A percentile compares a stretch with the other conserved stretches of the same genome.
These are phyloP conservation scores for Lachnellula subtilissima DNA, from an alignment of 2,329 filamentous ascomycete genomes.

Conservation along the genomic window DNA sequence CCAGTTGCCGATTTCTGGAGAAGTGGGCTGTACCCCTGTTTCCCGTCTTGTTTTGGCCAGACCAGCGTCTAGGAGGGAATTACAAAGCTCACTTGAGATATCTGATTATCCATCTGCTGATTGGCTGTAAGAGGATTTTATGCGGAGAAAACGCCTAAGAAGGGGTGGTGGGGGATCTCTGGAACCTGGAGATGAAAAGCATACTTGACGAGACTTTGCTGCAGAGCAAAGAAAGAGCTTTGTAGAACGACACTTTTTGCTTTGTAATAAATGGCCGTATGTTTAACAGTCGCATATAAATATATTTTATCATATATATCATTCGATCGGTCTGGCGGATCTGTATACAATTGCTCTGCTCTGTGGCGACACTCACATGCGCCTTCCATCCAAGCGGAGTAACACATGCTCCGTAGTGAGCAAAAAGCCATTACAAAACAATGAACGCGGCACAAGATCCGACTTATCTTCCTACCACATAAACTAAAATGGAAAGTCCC, in stretches of 20 bases:
- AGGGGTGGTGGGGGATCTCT: not conserved
- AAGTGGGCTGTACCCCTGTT: conserved; percentile 3
- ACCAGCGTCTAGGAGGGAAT: not conserved
- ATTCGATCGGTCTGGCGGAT: not conserved
- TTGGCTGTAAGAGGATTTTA: not conserved
- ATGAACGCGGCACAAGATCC: not conserved
- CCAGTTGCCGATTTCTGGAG: not conserved
- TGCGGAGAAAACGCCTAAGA: not conserved
- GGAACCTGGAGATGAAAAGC: not conserved
- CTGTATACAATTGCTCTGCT: not conserved
- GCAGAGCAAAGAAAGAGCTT: not conserved
- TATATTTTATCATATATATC: not conserved
- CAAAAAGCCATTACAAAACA: not conserved
- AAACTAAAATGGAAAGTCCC: not conserved
- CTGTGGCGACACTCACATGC: not conserved
- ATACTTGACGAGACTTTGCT: too few relatives aligned
- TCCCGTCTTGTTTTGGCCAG: not conserved
- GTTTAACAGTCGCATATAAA: not conserved
- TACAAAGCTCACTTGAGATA: not conserved
- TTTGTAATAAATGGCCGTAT: not conserved
- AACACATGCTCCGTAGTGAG: not conserved
- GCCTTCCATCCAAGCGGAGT: too few relatives aligned
- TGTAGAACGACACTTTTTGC: not conserved
- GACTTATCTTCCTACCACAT: not conserved
- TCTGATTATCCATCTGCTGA: not conserved